Base-by-base conservation (phyloP, 2,329 filamentous ascomycete species). In the Chrysosporium queenslandicum region DNA sequence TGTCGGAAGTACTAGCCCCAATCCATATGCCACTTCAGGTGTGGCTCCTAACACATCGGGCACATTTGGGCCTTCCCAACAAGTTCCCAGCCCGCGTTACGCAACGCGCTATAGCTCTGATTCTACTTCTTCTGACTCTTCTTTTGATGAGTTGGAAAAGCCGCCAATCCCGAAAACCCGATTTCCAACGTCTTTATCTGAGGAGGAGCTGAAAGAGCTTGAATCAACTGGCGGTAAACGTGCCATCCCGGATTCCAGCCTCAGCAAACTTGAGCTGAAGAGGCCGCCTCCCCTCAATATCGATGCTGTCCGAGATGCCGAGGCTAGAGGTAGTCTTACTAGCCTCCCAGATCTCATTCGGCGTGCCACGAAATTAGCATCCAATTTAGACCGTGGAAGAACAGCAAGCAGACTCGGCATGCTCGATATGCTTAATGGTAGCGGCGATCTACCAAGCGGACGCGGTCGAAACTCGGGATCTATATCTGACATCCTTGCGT, bases 341-440 rank as follows among this genome's bases (percentile, higher is more conserved):
- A 96, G 90, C 68, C 73, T 98, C 54, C 86, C 90, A 0, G 92
- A 97, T 65, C 73, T 98, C 55, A 97, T 98, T 59, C 79, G 82
- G 62, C 81, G 92, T 60, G 92, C 92, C 9, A 97, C 91, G 0
- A 82, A 81, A 58, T 73, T 97, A 34, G 91, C 90, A 14, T 81
- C 87, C 0, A 89, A 94, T 68, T 82, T 98, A 54, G 91, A 97
- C 61, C 83, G 83, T 58, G 91, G 91, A 11, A 83, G 71, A 58
- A 83, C 81, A 18, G 80, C 80, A 11, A 83, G 80, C 62, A 72
- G 77, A 53, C 60, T 80, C 5, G 77, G 76, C 16, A 66, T 78
- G 58, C 60, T 77, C 68, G 70, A 77, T 69, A 63, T 72, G 55
- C 59, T 69, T n/a, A 66, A 66, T 55, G 57, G 61, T 53, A 65